Base-by-base conservation (phyloP, 306 rosid genomes). In the Rosa rugosa region DNA sequence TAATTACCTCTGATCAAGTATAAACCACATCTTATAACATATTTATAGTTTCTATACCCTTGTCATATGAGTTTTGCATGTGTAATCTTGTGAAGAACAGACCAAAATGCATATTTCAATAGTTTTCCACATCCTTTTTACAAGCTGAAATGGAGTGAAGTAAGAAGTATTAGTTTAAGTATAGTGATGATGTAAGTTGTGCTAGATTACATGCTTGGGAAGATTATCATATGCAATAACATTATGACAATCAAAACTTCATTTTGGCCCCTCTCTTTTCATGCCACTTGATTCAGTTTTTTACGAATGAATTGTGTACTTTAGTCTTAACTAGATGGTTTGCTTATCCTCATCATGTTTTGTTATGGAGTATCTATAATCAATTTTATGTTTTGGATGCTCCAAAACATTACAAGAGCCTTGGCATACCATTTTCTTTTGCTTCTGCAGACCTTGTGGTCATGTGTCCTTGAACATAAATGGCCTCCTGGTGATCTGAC, bases 1-100 rank as follows among this genome's bases (percentile, higher is more conserved):
- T 95, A 89, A 87, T 95, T 80, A 95, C 99, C 75, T 86, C 87
- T 83, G 99, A 95, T 83, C 99, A 95, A 95, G 99, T 95, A 95
- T 87, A 84, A 69, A 84, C 74, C 91, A 80, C 71, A 77, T 84
- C 86, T 84, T 84, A 77, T 65, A 72, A 60, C 71, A 59, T 82
- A 67, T 75, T 46, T 89, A 16, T 71, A 81, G 75, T 82, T 53
- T 69, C 64, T 34, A 71, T 83, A 41, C 66, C 18, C 59, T 51
- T 57, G 12, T 80, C 64, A 67, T 53, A 54, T 36, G 9, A 75
- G 65, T 62, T 63, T 62, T 78, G 75, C 82, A 16, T 66, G 23
- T 77, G 36, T 5, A 47, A 74, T 78, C 66, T 72, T 46, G 44
- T 11, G 27, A 53, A 71, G 66, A 71, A 75, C 38, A 80, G 34